These are phyloP conservation scores for Penicillium flavigenum DNA, from an alignment of 495 filamentous ascomycete species.

Conservation along the genomic window DNA sequence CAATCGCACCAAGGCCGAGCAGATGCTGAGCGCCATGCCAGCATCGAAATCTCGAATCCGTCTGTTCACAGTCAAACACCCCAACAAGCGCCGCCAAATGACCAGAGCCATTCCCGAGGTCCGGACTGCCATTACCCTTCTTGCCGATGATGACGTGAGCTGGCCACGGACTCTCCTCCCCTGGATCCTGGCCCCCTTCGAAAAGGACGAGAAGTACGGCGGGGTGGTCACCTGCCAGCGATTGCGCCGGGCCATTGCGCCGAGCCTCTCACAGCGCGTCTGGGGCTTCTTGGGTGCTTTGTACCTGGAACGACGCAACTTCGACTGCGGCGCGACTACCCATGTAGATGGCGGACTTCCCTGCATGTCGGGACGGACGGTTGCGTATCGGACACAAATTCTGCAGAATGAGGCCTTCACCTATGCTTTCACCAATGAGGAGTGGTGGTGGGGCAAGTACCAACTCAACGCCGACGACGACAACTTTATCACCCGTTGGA, in stretches of 20 bases:
- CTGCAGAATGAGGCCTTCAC: conserved; percentile 75
- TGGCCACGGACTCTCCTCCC: conserved; percentile 74
- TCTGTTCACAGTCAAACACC: conserved; percentile 55
- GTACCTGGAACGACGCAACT: conserved; percentile 83
- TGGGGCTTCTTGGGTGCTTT: conserved; percentile 79
- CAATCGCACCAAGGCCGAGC: conserved; percentile 53
- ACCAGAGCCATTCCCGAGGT: conserved; percentile 77
- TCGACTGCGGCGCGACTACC: conserved; percentile 84
- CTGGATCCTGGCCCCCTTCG: conserved; percentile 85
- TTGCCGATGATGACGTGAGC: conserved; percentile 85
- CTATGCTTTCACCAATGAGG: conserved; percentile 68
- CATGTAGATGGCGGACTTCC: conserved; percentile 83
- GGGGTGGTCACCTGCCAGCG: conserved; percentile 83
- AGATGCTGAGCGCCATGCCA: conserved; percentile 53
- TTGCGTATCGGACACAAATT: conserved; percentile 78
- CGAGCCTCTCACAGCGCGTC: conserved; percentile 54
- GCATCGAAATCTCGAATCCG: conserved; percentile 51
- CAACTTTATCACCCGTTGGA: conserved; percentile 80
- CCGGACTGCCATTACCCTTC: conserved; percentile 68
- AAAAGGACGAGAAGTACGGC: conserved; percentile 67
- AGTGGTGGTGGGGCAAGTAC: conserved; percentile 64
- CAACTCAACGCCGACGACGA: conserved; percentile 81
- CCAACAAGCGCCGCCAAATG: conserved; percentile 85
- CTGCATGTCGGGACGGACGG: conserved; percentile 83
- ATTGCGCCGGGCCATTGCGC: conserved; percentile 61